Conservation (phyloP, 75 land plant species). For the Pinus albicaulis region DNA sequence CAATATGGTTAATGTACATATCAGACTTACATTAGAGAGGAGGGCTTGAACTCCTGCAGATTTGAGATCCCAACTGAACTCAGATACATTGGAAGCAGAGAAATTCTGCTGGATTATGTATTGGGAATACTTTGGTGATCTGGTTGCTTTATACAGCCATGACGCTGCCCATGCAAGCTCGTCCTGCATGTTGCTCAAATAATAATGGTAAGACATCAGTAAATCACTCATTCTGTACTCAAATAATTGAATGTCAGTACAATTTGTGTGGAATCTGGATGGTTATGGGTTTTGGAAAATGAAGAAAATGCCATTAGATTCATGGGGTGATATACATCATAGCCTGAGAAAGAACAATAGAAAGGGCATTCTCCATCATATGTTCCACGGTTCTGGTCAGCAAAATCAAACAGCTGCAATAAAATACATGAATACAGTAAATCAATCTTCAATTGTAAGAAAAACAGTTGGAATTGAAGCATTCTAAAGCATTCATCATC, state of each 20-base stretch:
- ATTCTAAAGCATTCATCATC: neutral
- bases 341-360: constrained; percentile 96
- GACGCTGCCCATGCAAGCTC: constrained; percentile 90
- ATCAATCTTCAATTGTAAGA: neutral
- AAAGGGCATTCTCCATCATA: constrained; percentile 89
- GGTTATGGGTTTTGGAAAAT: neutral
- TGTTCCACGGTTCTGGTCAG: constrained; percentile 57
- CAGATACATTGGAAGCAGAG: constrained; percentile 29
- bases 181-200: constrained; percentile 40
- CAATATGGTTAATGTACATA: neutral
- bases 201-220: neutral
- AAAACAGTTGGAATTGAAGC: neutral
- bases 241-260: neutral
- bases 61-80: constrained; percentile 77
- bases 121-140: constrained; percentile 21
- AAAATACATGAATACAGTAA: neutral
- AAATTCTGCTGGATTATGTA: constrained; percentile 49
- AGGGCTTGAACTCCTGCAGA: constrained; percentile 64
- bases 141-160: constrained; percentile 79
- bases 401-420: constrained; percentile 70
- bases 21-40: constrained; percentile 34
- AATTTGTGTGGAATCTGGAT: neutral
- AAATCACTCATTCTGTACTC: neutral
- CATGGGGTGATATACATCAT: constrained; percentile 40
- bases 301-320: neutral